Evolutionary conservation across 176 grass and related monocot genomes (phyloP), one percentile per base, ranked within the genome.

Genomic region (Otatea glauca): DNA sequence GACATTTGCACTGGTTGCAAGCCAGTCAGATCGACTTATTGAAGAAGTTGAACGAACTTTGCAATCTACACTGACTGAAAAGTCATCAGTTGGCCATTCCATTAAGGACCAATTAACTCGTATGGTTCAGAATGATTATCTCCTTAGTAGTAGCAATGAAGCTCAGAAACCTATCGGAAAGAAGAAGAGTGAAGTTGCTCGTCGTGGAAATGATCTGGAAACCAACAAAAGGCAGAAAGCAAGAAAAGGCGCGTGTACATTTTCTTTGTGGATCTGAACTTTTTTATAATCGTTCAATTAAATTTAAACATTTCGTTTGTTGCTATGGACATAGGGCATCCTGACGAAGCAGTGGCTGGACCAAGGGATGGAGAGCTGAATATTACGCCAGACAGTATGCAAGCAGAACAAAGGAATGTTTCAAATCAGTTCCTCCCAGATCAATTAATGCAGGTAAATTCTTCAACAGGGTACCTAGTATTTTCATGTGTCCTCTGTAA

Each of bases 371-470:
- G 74, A 62, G 94, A 85, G 18, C 59, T 90, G 74, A 73, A 85
- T 73, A 76, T 88, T 45, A 59, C 85, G 85, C 83, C 81, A 69
- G 85, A 62, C 23, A 90, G 45, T 70, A 65, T 84, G 43, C 87
- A 90, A 65, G 74, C 83, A 80, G 88, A 86, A 71, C 23, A 85
- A 58, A 80, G 88, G 54, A 92, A 81, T 78, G 71, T 65, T 77
- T 76, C 65, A 55, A 89, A 92, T 80, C 91, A 89, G 45, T 95
- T 98, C 84, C 86, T 94, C 49, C 70, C 87, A 76, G 88, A 88
- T 85, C 91, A 92, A 71, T 70, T 90, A 72, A 90, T 93, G 67
- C 92, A 93, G 91, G 96, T 93, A 51, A 73, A 60, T 83, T 70
- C 42, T 79, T 92, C 34, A 70, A 55, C 25, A 60, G 42, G 55